A percentile compares a stretch with the other conserved stretches of the same genome.
phyloP scores from a whole-genome alignment of 371 early-diverging fungal species.

The Capillidium rhysosporum region DNA sequence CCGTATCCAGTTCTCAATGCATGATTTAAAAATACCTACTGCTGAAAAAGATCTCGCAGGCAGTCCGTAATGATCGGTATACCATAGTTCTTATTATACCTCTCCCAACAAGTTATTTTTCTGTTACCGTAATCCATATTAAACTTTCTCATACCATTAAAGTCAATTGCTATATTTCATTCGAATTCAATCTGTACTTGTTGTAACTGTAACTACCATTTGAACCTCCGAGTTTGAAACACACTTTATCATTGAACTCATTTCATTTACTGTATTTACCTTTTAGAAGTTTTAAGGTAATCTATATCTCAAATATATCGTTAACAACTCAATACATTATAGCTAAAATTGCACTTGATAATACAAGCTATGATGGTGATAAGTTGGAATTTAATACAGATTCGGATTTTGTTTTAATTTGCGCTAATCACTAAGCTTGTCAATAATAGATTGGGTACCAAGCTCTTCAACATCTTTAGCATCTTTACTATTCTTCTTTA shows the following conservation, averaged over 20 bases:
- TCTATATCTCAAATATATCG: too few relatives aligned
- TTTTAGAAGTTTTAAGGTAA: too few relatives aligned
- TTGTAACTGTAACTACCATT: constrained; percentile 26
- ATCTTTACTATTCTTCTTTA: too few relatives aligned
- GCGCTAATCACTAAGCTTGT: too few relatives aligned
- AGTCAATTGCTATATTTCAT: constrained; percentile 14
- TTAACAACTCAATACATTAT: too few relatives aligned
- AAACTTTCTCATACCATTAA: constrained; percentile 10
- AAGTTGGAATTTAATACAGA: too few relatives aligned
- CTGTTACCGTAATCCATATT: constrained; percentile 6
- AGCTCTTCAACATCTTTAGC: too few relatives aligned
- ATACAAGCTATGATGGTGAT: too few relatives aligned
- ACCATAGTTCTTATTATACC: constrained; percentile 14
- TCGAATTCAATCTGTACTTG: constrained; percentile 13
- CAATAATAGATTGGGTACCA: too few relatives aligned
- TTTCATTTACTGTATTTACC: too few relatives aligned
- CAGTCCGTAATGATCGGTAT: constrained; percentile 11
- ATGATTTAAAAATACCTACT: constrained; percentile 16
- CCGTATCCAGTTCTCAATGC: constrained; percentile 23
- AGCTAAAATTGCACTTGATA: too few relatives aligned
- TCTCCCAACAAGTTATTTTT: constrained; percentile 13
- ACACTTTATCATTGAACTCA: constrained; percentile 18
- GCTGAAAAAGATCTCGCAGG: constrained; percentile 16
- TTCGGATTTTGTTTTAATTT: too few relatives aligned
- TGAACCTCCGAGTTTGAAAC: constrained; percentile 12